Conservation (phyloP, 345 rosid species). For the Euphorbia lathyris region DNA sequence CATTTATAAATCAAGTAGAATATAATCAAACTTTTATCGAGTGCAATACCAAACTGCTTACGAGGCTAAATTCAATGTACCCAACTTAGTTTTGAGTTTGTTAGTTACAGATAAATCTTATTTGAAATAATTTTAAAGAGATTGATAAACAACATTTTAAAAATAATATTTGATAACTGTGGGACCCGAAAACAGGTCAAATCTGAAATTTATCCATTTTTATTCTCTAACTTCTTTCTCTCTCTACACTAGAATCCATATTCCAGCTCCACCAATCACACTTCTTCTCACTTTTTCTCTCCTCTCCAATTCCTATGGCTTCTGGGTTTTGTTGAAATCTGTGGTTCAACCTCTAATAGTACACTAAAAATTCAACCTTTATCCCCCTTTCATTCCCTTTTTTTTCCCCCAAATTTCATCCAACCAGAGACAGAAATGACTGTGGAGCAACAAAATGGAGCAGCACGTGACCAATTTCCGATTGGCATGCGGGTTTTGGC, state of each 20-base stretch:
- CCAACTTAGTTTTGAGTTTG: no score
- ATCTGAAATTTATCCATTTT: background rate
- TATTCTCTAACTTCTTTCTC: constrained; percentile 15
- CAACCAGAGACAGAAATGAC: constrained; percentile 31
- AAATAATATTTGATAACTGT: no score
- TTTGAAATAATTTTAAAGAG: no score
- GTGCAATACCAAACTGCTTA: no score
- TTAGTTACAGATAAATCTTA: no score
- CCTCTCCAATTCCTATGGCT: constrained; percentile 1
- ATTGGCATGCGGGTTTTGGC: constrained; percentile 78
- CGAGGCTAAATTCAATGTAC: no score
- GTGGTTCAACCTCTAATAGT: background rate
- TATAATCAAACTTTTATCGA: no score
- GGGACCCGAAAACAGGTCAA: no score
- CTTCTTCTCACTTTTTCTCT: constrained; percentile 1
- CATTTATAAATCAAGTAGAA: no score
- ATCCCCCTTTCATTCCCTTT: background rate
- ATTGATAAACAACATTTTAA: no score
- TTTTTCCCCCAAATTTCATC: background rate
- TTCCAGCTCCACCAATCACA: constrained; percentile 17
- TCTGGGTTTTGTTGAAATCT: constrained; percentile 26
- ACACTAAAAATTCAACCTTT: background rate
- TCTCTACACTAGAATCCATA: constrained; percentile 6
- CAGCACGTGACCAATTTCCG: constrained; percentile 54
- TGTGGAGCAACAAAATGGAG: constrained; percentile 41